Base-by-base conservation (phyloP, 129 eudicot species). In the Escallonia herrerae region DNA sequence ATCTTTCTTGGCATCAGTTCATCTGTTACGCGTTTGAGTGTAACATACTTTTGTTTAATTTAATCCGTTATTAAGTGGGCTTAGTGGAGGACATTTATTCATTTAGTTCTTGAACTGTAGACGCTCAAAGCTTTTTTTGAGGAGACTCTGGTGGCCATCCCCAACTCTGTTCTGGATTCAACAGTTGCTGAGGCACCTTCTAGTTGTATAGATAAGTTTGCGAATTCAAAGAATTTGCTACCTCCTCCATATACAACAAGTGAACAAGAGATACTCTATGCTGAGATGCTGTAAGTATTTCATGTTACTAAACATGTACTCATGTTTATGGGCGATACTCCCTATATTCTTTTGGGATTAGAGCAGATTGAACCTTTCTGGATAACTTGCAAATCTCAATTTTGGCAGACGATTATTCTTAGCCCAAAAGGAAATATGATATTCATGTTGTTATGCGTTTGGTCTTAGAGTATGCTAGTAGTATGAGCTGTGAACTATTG, bases 151-250 rank as follows among this genome's bases (percentile, higher is more conserved):
- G 77, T 40, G 54, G 89, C 76, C 8, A 66, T 94, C 69, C 93
- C 99, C 0, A 95, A 94, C 64, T 74, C 73, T 3, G 95, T 94
- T 44, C 71, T 94, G 75, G 99, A 94, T 67, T 52, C 89, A 58
- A 70, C 87, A 2, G 59, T 82, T 44, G 75, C 58, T 22, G 84
- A 74, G 64, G 67, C 69, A 4, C 58, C 78, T 4, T 54, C 78
- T 6, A 70, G 73, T 53, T 64, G 66, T 54, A 64, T 75, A 33
- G 86, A 84, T 69, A 78, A 66, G 49, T 94, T 94, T 70, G 82
- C 83, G 4, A 70, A 78, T 44, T 78, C 86, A 2, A 79, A 74
- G 74, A 79, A 22, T 40, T 56, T 80, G 76, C 74, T 94, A 43
- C 96, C 99, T 15, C 78, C 79, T 53, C 90, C 97, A 60, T 94